Evolutionary conservation across 208 protist genomes (phyloP), one percentile per base, ranked within the genome.

Genomic region (Naegleria fowleri): DNA sequence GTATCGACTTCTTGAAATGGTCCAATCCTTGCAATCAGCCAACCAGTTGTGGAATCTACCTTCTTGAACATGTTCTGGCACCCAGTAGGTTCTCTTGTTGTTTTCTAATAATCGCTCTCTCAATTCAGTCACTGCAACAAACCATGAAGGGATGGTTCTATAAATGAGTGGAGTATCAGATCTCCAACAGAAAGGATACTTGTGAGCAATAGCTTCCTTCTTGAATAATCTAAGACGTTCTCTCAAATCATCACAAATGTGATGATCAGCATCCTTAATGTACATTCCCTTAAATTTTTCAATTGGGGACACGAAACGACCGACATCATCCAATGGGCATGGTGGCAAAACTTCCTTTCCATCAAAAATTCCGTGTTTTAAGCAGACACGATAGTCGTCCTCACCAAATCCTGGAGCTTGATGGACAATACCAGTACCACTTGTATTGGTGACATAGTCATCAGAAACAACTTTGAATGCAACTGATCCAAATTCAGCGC

Each of bases 131-230:
- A 99, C 99, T 83, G 96, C 95, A 43, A 99, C 97, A 92, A 99
- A 99, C 98, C 99, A 99, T 86, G 96, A 97, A 86, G 99, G 98
- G 25, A 99, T 96, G 0, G 98, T 97, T 92, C 96, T 97, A 93
- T 99, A 99, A 88, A 99, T 96, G 48, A 99, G 96, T 52, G 99
- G 99, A 39, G 98, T 99, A 48, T 98, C 93, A 6, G 91, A 93
- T 88, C 99, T 95, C 98, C 98, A 99, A 96, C 99, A 99, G 95
- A 99, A 99, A 51, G 99, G 99, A 95, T 99, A 99, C 86, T 93
- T 97, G 93, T 99, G 99, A 29, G 96, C 95, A 88, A 99, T 97
- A 48, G 94, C 95, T 76, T 92, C 96, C 75, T 96, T 94, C 67
- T 95, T 92, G 11, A 99, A 90, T 0, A 99, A 75, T n/a, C 97